Evolutionary conservation across 371 early-diverging fungal species (phyloP), one percentile per base, ranked within the genome.

Genomic region (Actinomortierella ambigua): DNA sequence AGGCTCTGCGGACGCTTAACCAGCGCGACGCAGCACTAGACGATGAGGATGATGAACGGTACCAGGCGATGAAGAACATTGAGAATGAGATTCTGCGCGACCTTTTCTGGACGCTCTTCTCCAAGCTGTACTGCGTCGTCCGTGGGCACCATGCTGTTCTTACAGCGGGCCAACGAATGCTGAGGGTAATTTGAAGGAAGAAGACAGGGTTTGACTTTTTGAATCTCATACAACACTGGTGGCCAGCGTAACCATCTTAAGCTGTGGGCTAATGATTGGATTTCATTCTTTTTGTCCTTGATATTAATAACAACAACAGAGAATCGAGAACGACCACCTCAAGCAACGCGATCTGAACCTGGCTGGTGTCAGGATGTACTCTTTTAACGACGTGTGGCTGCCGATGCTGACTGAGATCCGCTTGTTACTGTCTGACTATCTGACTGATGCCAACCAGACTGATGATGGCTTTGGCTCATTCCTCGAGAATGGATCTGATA

Each of bases 71-170:
- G 55, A 80, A 65, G 52, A 63, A 58, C 53, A 65, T 49, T 14
- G 87, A 88, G 57, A 89, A 88, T 9, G 90, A 90, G 57, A 82
- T 92, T n/a, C 62, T 95, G 41, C 85, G 87, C 46, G 94, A 95
- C 61, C 79, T 95, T 55, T 75, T 94, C 17, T 87, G 90, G 82
- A 88, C 88, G 0, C 73, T 95, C 53, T 96, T 90, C 78, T 89
- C 90, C 0, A 92, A 93, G 62, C 68, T 95, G 20, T 92, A 94
- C 65, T 83, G 90, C 7, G 90, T 95, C 8, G 70, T 94, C 1
- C 87, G 92, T 52, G 95, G 91, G 23, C 95, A 95, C 63, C 81
- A 87, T 22, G 92, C 90, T 61, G 81, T 94, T n/a, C 53, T 69
- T 39, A 26, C 58, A 42, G 57, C 79, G 39, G 68, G 69, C 50